Percentiles rank a stretch among this genome's conserved stretches.
Evolutionary conservation across 129 eudicot species (phyloP).

Genomic region (Pulicaria dysenterica): DNA sequence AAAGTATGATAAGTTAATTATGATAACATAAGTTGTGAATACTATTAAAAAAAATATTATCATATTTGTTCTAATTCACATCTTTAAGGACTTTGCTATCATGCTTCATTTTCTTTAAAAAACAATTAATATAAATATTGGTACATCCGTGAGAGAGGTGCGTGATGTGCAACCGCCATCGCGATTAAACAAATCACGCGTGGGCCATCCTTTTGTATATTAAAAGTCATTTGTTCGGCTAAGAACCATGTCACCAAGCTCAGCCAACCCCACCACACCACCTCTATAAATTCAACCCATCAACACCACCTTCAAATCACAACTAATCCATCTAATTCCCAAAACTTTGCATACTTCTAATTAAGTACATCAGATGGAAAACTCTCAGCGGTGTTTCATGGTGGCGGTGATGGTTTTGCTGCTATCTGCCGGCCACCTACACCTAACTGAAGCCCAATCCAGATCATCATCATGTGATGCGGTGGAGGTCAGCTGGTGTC

Average conservation of each 20-base stretch:
- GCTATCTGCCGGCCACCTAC: slow-evolving; percentile 14
- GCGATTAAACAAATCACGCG: too few species aligned
- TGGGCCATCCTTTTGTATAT: not conserved
- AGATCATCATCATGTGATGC: slow-evolving; percentile 21
- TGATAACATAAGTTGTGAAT: too few species aligned
- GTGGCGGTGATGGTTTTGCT: slow-evolving; percentile 16
- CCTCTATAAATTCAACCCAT: slow-evolving; percentile 36
- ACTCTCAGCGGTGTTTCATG: not conserved
- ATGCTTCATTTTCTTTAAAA: too few species aligned
- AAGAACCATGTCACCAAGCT: not conserved
- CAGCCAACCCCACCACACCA: slow-evolving; percentile 7
- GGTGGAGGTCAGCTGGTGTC: slow-evolving; percentile 37
- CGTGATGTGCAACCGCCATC: too few species aligned
- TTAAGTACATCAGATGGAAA: slow-evolving; percentile 15
- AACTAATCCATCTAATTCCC: not conserved
- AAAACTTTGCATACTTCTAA: not conserved
- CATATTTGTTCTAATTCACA: too few species aligned
- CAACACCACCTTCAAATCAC: not conserved
- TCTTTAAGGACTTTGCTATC: too few species aligned
- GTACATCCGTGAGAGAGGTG: too few species aligned
- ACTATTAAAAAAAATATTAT: too few species aligned
- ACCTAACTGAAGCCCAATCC: slow-evolving; percentile 13
- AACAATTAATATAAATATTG: too few species aligned
- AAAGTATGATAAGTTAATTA: too few species aligned
- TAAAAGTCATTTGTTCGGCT: not conserved